Conservation (phyloP, 2,329 filamentous ascomycete genomes). For the Pseudogymnoascus sp. region DNA sequence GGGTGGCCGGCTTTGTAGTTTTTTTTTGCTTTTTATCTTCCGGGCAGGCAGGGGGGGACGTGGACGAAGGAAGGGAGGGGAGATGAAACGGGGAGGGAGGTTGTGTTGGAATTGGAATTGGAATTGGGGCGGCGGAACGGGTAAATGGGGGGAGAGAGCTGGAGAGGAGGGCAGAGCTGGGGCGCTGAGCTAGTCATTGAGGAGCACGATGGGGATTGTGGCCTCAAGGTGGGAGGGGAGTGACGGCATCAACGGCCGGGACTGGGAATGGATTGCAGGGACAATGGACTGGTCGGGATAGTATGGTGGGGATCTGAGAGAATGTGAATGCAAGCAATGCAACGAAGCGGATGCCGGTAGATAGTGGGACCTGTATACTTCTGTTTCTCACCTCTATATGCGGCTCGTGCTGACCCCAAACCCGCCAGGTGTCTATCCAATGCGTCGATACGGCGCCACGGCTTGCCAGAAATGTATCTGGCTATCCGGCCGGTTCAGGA, state of each 20-base stretch:
- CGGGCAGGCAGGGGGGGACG: background rate
- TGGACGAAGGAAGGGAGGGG: background rate
- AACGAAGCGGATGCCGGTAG: background rate
- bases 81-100: background rate
- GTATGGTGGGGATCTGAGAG: background rate
- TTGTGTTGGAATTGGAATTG: background rate
- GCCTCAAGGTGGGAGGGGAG: background rate
- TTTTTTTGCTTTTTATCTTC: slow-evolving; percentile 6
- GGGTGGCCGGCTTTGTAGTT: slow-evolving; percentile 1
- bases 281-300: background rate
- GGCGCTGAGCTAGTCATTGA: background rate
- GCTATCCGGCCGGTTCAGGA: background rate
- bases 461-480: background rate
- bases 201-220: background rate
- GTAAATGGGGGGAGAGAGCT: background rate
- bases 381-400: background rate
- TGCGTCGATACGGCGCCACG: background rate
- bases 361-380: slow-evolving; percentile 1
- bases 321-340: slow-evolving; percentile 1
- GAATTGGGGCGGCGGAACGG: background rate
- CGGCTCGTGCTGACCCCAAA: background rate
- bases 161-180: background rate
- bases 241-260: background rate
- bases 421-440: slow-evolving; percentile 1
- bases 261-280: background rate